A percentile compares a stretch with the other conserved stretches of the same genome.
Conservation (phyloP, 2,329 filamentous ascomycete species). For the Zymoseptoria pseudotritici region DNA sequence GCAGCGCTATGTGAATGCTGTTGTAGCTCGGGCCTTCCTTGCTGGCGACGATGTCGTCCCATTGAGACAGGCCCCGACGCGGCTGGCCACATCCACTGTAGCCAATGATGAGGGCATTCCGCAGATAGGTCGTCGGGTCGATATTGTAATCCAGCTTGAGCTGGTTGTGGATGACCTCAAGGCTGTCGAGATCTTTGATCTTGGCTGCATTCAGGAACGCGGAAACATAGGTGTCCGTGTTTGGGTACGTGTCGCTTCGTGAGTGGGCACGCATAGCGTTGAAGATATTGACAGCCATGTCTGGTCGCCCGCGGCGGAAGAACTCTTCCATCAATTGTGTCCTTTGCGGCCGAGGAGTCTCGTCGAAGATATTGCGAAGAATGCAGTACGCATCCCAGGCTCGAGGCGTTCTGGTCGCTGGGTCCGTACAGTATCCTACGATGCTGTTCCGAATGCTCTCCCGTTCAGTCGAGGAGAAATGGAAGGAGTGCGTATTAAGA, state of each 20-base stretch:
- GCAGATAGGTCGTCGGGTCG: constrained; percentile 65
- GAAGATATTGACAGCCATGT: constrained; percentile 82
- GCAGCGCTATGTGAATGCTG: constrained; percentile 73
- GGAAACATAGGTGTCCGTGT: constrained; percentile 64
- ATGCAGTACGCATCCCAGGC: constrained; percentile 56
- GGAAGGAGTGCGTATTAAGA: constrained; percentile 65
- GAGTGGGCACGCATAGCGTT: constrained; percentile 84
- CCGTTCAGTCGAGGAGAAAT: constrained; percentile 64
- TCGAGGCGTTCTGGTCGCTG: constrained; percentile 54
- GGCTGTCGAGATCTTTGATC: constrained; percentile 44
- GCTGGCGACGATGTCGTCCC: constrained; percentile 74
- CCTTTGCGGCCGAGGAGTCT: constrained; percentile 57
- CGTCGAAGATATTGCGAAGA: constrained; percentile 52
- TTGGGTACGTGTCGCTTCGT: constrained; percentile 57
- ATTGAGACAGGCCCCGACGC: constrained; percentile 65
- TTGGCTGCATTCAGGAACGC: constrained; percentile 64
- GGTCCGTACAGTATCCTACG: constrained; percentile 59
- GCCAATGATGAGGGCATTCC: constrained; percentile 81
- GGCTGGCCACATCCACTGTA: constrained; percentile 64
- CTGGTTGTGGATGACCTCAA: constrained; percentile 82
- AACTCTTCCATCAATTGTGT: constrained; percentile 73
- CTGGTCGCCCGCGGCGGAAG: constrained; percentile 67
- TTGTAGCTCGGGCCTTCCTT: constrained; percentile 80
- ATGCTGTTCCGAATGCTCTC: constrained; percentile 59
- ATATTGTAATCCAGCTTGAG: constrained; percentile 84